Conservation (phyloP, 225 moss, liverwort and hornwort genomes). For the Marchantia polymorpha region DNA sequence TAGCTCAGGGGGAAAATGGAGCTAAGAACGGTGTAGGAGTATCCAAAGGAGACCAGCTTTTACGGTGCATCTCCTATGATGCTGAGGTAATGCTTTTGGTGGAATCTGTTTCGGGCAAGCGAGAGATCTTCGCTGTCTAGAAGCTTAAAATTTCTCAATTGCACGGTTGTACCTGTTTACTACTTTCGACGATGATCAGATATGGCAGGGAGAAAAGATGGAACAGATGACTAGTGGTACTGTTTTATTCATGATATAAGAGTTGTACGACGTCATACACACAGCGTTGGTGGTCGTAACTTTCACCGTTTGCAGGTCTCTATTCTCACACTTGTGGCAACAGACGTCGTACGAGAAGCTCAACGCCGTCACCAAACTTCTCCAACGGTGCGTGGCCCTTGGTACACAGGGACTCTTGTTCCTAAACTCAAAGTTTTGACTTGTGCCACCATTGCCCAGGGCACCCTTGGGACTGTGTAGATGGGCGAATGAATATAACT, state of each 20-base stretch:
- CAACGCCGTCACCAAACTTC: constrained; percentile 82
- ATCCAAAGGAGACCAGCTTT: constrained; percentile 30
- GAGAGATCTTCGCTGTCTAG: too few species aligned
- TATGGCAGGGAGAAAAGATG: neutral
- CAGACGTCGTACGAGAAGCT: constrained; percentile 87
- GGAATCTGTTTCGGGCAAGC: too few species aligned
- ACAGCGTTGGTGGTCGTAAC: neutral
- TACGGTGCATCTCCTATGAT: constrained; percentile 42
- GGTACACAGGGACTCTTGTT: neutral
- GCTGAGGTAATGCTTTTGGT: constrained; percentile 35
- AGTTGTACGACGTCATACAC: neutral
- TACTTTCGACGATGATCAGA: neutral
- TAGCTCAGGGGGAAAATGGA: constrained; percentile 21
- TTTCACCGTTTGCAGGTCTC: constrained; percentile 55
- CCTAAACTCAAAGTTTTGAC: neutral
- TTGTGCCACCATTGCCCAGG: neutral
- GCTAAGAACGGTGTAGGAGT: constrained; percentile 1
- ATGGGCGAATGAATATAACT: neutral
- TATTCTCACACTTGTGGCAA: constrained; percentile 80
- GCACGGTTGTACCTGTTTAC: too few species aligned
- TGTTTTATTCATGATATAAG: neutral
- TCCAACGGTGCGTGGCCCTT: constrained; percentile 57
- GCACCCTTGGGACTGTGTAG: neutral
- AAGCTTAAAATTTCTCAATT: too few species aligned
- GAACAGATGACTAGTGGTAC: neutral